phyloP scores from a whole-genome alignment of 306 rosid genomes.

The Vigna radiata region DNA sequence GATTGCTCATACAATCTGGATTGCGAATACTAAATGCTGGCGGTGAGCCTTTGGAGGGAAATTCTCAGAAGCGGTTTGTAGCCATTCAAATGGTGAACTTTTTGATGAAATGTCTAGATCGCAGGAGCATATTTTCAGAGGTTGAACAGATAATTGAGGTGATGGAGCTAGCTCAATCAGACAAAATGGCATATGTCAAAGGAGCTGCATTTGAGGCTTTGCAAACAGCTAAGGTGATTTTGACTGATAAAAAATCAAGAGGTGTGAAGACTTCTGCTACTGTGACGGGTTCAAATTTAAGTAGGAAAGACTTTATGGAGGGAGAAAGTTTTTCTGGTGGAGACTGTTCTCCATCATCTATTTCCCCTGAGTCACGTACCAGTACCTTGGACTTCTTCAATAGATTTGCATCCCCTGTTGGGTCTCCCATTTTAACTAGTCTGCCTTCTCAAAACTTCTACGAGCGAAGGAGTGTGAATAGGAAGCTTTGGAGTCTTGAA shows the following conservation, averaged over 20 bases:
- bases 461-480: no score
- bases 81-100: constrained; percentile 85
- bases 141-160: constrained; percentile 69
- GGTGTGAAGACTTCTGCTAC: constrained; percentile 60
- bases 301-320: constrained; percentile 52
- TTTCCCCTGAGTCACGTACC: constrained; percentile 73
- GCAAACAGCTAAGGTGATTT: constrained; percentile 75
- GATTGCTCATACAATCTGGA: no score
- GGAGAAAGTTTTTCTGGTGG: constrained; percentile 53
- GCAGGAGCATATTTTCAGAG: constrained; percentile 79
- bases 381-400: constrained; percentile 67
- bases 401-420: no score
- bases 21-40: no score
- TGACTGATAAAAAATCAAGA: constrained; percentile 55
- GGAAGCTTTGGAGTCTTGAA: no score
- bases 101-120: constrained; percentile 82
- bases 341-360: constrained; percentile 60
- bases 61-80: constrained; percentile 74
- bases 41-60: constrained; percentile 65
- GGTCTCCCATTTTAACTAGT: no score
- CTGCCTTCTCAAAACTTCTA: no score
- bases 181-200: constrained; percentile 76
- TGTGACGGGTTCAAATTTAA: constrained; percentile 69
- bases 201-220: constrained; percentile 93
- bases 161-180: constrained; percentile 82